Base-by-base conservation (phyloP, 345 rosid species). In the Rhodamnia rubescens region DNA sequence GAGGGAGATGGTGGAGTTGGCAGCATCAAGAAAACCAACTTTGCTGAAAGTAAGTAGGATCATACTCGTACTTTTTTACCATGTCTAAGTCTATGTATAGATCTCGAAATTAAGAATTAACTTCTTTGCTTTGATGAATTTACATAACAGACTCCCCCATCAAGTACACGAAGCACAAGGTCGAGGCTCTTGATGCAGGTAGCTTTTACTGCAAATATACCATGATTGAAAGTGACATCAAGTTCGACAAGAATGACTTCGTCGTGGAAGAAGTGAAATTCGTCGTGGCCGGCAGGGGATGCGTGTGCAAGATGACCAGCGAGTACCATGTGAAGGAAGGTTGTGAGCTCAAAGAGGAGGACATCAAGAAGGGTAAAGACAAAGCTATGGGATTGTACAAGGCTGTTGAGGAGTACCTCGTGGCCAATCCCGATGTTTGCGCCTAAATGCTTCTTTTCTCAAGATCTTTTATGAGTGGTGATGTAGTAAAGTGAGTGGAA, bases 1-100 rank as follows among this genome's bases (percentile, higher is more conserved):
- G 84, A 89, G 87, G 93, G 93, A 4, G 85, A 88, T 86, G 93
- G 93, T 12, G 93, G 92, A 15, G 87, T 87, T 26, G 91, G 91
- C 52, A 90, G 84, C 85, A 86, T 89, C 86, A 91, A 83, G 83
- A 49, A 87, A 54, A 27, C 85, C 20, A 90, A 50, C 83, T 85
- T 44, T 7, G 82, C 12, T 8, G 53, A 78, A 22, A 51, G 81
- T 74, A 74, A 74, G 81, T 20, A 1, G 14, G 84, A 50, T 12
- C 24, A 69, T 8, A 54, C 32, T 7, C 11, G 20, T 44, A 5
- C 10, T 36, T 12, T 7, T 12, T 7, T 12, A 16, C 24, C 53
- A 13, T 29, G n/a, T 83, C 13, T 3, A 51, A 18, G n/a, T 83
- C 26, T 32, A 10, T 55, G 11, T 8, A 54, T 26, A 44, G n/a